Percentiles rank a stretch among this genome's conserved stretches.
These are phyloP conservation scores for Phaeosphaeriaceae sp. DNA, from an alignment of 2,329 filamentous ascomycete genomes.

Conservation along the genomic window DNA sequence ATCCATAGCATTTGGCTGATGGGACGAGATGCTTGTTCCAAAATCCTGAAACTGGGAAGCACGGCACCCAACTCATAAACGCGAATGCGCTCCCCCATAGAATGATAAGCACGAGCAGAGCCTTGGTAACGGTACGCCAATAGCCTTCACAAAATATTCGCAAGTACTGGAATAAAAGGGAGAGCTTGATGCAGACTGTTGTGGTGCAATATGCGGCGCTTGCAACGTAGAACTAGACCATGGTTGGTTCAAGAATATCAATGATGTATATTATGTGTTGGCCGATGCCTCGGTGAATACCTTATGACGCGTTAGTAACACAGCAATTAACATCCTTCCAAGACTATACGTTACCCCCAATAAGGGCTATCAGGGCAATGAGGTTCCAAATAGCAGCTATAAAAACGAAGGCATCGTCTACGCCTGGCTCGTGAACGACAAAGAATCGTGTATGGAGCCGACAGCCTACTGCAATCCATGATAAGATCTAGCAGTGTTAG, in stretches of 20 bases:
- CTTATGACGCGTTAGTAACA: conserved; percentile 18
- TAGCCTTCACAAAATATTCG: conserved; percentile 34
- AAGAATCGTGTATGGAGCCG: conserved; percentile 36
- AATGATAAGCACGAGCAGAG: conserved; percentile 21
- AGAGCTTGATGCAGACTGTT: conserved; percentile 41
- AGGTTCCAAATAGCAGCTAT: conserved; percentile 34
- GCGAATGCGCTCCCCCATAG: conserved; percentile 37
- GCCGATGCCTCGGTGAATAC: conserved; percentile 36
- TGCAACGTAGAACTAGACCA: conserved; percentile 33
- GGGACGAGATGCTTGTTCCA: conserved; percentile 19
- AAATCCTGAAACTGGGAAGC: conserved; percentile 31
- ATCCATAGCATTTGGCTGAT: conserved; percentile 34
- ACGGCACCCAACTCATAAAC: conserved; percentile 41
- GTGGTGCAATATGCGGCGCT: conserved; percentile 37
- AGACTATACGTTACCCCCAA: conserved; percentile 20
- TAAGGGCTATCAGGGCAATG: conserved; percentile 24
- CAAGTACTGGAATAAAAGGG: conserved; percentile 44
- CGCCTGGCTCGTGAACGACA: conserved; percentile 37
- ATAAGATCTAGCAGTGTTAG: conserved; percentile 27
- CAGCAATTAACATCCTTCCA: background rate
- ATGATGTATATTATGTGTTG: conserved; percentile 33
- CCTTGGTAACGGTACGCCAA: conserved; percentile 21
- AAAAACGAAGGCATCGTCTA: conserved; percentile 44
- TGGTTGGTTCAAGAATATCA: conserved; percentile 13
- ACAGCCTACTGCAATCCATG: conserved; percentile 32